Evolutionary conservation across 257 asterid genomes (phyloP), one percentile per base, ranked within the genome.

Genomic region (Scutellaria minor): DNA sequence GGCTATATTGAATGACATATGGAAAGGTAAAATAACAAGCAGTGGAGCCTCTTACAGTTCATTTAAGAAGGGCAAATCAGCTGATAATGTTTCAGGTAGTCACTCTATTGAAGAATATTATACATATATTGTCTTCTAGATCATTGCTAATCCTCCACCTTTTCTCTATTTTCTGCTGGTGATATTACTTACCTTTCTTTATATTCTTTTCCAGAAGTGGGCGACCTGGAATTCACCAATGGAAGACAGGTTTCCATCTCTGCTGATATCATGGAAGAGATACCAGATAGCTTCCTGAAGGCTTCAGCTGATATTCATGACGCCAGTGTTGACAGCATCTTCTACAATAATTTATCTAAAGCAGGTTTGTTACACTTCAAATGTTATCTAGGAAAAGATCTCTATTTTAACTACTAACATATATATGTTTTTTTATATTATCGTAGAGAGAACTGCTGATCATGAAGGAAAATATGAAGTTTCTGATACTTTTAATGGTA

Each of bases 1-100:
- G 98, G 89, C 80, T 40, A 79, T 82, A 70, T 78, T 92, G 70
- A 84, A 81, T 72, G 98, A 90, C 62, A 85, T 92, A 69, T 88
- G 91, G 84, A 88, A 76, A 70, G 98, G 99, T 51, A 85, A 81
- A 75, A 71, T 87, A 75, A 90, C 82, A 9, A 83, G 88, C 76
- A 90, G 98, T 82, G 97, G 85, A 42, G 90, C 88, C 67, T 77
- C 85, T 12, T 81, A 83, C 76, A 70, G 80, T 77, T 77, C 92
- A 37, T 77, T 74, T 75, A 78, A 81, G 75, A 86, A 80, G 81
- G 94, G 90, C 42, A 79, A 78, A 75, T 85, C 93, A 50, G 51
- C 85, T 9, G 95, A 88, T 76, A 62, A 79, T 74, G 75, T 84
- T 78, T 55, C 91, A 82, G 98, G 97, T 94, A 27, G 31, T 64